Conservation (phyloP, 75 land plant species). For the Chamaecyparis obtusa region DNA sequence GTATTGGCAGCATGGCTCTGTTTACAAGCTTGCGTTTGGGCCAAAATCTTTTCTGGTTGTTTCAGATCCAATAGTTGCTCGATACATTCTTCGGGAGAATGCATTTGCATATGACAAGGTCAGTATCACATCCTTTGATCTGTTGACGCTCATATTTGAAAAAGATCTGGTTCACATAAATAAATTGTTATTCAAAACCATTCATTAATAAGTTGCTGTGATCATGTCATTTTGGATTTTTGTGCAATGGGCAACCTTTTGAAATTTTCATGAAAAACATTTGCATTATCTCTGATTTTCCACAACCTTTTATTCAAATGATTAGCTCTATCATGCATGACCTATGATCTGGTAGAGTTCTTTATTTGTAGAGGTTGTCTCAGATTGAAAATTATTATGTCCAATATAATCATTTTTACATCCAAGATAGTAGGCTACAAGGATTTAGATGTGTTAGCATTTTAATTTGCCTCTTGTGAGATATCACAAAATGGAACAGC, state of each 20-base stretch:
- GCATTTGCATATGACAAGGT: constrained; percentile 99
- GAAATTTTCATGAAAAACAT: neutral
- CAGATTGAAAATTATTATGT: neutral
- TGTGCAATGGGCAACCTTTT: neutral
- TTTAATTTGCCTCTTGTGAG: neutral
- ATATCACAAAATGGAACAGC: neutral
- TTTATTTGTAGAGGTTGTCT: neutral
- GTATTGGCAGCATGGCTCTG: constrained; percentile 88
- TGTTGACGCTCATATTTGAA: neutral
- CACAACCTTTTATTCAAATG: neutral
- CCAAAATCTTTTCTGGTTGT: constrained; percentile 98
- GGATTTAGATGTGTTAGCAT: neutral
- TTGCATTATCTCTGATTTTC: neutral
- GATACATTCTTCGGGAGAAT: constrained; percentile 94
- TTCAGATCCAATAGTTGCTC: constrained; percentile 96
- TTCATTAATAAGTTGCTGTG: neutral
- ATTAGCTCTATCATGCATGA: neutral
- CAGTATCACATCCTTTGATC: neutral
- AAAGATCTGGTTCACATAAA: neutral
- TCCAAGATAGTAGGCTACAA: neutral
- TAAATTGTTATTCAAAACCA: neutral
- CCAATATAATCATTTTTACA: neutral
- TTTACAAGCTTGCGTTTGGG: constrained; percentile 98
- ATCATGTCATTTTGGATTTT: neutral
- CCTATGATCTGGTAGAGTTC: neutral